phyloP scores from a whole-genome alignment of 495 filamentous ascomycete species.

The Neurospora sp. region DNA sequence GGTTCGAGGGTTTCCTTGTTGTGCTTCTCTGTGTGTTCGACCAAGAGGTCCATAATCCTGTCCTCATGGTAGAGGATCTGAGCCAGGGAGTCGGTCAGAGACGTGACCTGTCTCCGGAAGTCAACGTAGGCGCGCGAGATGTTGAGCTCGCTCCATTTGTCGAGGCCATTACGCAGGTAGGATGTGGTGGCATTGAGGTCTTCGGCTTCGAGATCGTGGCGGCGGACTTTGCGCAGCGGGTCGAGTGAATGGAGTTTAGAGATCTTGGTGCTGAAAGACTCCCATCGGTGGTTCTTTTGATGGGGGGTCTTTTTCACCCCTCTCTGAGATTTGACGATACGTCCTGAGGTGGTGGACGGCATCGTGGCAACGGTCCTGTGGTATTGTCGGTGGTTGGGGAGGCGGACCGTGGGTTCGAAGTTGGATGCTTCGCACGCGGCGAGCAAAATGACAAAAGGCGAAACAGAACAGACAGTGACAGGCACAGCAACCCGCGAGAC shows the following conservation, averaged over 20 bases:
- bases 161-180: constrained; percentile 70
- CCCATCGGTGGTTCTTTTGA: constrained; percentile 75
- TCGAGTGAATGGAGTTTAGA: constrained; percentile 81
- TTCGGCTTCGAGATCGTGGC: constrained; percentile 68
- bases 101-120: constrained; percentile 62
- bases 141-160: constrained; percentile 87
- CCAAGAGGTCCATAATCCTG: constrained; percentile 68
- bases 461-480: background rate
- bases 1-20: constrained; percentile 75
- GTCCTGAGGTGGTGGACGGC: constrained; percentile 50
- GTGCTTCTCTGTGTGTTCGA: constrained; percentile 64
- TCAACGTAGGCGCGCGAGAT: constrained; percentile 66
- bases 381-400: background rate
- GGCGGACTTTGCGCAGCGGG: constrained; percentile 76
- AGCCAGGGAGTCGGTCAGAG: constrained; percentile 78
- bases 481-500: background rate
- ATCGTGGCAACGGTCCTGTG: constrained; percentile 19
- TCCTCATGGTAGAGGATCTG: constrained; percentile 84
- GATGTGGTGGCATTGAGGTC: constrained; percentile 60
- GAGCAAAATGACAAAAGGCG: background rate
- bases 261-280: constrained; percentile 87
- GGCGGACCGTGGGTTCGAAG: background rate
- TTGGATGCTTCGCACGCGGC: constrained; percentile 1
- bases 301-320: constrained; percentile 59
- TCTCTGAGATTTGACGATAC: constrained; percentile 55